Base-by-base conservation (phyloP, 1,284 basidiomycete species). In the Mrakiaceae sp. region DNA sequence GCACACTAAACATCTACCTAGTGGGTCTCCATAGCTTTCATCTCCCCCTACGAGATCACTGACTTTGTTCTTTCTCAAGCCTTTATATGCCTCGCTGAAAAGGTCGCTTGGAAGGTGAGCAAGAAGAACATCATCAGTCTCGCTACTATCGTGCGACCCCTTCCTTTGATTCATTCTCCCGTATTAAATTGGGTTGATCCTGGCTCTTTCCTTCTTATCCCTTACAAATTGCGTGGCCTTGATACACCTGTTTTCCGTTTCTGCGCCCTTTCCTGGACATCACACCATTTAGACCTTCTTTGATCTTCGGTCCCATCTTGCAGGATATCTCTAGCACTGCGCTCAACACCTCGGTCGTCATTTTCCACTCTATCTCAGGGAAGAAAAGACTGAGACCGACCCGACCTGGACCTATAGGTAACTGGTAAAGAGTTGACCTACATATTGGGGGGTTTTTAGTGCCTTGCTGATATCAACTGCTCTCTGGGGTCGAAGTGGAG, bases 61-160 rank as follows among this genome's bases (percentile, higher is more conserved):
- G 3, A 52, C 49, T 14, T 4, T 47, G n/a, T 4, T 27, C 14
- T 0, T 49, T 43, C 27, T 12, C 56, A 16, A 62, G 72, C 72
- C 9, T 70, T 68, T 65, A 90, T 90, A 78, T 83, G 81, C 3
- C 76, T 89, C 2, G 87, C 87, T 2, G 88, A 91, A 71, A 72
- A 74, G 59, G 75, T 75, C 3, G 72, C 78, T 3, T 78, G 77
- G 78, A 69, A 81, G 52, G 84, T 84, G 62, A 77, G 82, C 64
- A 77, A 83, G 60, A 76, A 82, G 65, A 74, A 86, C 69, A 82
- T 9, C 14, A 49, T 49, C 64, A 84, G 71, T 70, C 73, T 3
- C 72, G 70, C 0, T 87, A 81, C 80, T 83, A 69, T 49, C 48
- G 48, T 10, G 4, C 7, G 40, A 1, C 3, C 85, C 67, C 72